Percentiles rank a stretch among this genome's conserved stretches.
Evolutionary conservation across 768 basidiomycete genomes (phyloP).

Genomic region (Cystofilobasidium macerans): DNA sequence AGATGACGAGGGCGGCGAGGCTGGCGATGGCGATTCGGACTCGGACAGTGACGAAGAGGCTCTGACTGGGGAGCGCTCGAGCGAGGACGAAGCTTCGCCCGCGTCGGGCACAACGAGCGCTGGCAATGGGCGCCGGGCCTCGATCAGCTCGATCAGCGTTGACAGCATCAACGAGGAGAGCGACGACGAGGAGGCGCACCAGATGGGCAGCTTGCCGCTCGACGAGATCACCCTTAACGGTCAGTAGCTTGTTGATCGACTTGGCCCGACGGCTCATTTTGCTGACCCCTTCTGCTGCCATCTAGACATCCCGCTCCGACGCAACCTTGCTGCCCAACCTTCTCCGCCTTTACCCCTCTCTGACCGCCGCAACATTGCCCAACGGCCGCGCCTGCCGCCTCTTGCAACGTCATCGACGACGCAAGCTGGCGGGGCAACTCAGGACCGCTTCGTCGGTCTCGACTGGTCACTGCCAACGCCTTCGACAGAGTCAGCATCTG

Average conservation of each 20-base stretch:
- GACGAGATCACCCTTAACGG: background rate
- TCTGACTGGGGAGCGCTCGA: background rate
- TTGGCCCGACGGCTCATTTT: background rate
- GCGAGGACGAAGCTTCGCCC: background rate
- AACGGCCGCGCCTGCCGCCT: background rate
- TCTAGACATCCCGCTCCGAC: background rate
- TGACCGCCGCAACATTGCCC: slow-evolving; percentile 4
- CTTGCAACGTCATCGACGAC: background rate
- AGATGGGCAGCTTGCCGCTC: background rate
- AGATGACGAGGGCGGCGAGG: slow-evolving; percentile 12
- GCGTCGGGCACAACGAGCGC: too few species aligned
- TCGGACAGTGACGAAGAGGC: slow-evolving; percentile 13
- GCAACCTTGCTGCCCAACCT: background rate
- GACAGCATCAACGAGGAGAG: slow-evolving; percentile 21
- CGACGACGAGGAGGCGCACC: background rate
- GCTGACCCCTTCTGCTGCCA: background rate
- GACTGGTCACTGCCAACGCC: slow-evolving; percentile 19
- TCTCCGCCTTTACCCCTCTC: slow-evolving; percentile 13
- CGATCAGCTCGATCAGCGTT: slow-evolving; percentile 15
- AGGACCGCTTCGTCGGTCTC: slow-evolving; percentile 17
- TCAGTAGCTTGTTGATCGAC: background rate
- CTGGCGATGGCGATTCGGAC: slow-evolving; percentile 2
- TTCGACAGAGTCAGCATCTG: slow-evolving; percentile 8
- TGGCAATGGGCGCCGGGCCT: background rate
- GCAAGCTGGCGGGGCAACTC: background rate